A percentile compares a stretch with the other conserved stretches of the same genome.
Evolutionary conservation across 306 rosid species (phyloP).

Genomic region (Dryas drummondii): DNA sequence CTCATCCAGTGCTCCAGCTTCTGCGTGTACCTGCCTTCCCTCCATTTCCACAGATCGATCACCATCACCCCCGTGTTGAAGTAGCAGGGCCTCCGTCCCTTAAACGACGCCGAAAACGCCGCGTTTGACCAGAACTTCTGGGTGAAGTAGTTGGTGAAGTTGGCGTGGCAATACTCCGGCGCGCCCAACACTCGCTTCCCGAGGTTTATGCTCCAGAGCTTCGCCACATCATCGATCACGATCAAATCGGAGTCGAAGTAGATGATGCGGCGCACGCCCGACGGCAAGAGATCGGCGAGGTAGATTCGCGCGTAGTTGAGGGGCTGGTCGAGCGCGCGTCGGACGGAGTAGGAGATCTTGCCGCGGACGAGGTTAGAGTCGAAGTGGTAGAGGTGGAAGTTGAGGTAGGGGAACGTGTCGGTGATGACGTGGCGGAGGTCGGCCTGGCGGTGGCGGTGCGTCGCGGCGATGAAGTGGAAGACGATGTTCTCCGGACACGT

Average conservation of each 20-base stretch:
- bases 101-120: slow-evolving; percentile 47
- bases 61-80: slow-evolving; percentile 98
- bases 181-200: slow-evolving; percentile 68
- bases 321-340: slow-evolving; percentile 87
- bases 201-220: slow-evolving; percentile 72
- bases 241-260: slow-evolving; percentile 91
- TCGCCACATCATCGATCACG: slow-evolving; percentile 86
- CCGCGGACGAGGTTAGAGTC: slow-evolving; percentile 71
- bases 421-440: slow-evolving; percentile 54
- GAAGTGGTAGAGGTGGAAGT: slow-evolving; percentile 68
- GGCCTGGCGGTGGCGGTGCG: slow-evolving; percentile 35
- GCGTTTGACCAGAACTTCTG: slow-evolving; percentile 64
- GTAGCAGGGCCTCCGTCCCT: slow-evolving; percentile 59
- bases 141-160: slow-evolving; percentile 84
- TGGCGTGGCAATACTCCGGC: slow-evolving; percentile 92
- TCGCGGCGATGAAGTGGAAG: slow-evolving; percentile 75
- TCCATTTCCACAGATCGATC: slow-evolving; percentile 79
- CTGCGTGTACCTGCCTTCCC: slow-evolving; percentile 65
- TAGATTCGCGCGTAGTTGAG: slow-evolving; percentile 89
- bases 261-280: slow-evolving; percentile 59
- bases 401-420: slow-evolving; percentile 71
- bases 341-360: slow-evolving; percentile 78
- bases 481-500: slow-evolving; percentile 80
- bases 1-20: slow-evolving; percentile 83
- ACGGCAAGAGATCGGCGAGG: slow-evolving; percentile 66